Evolutionary conservation across 2,329 filamentous ascomycete genomes (phyloP), one percentile per base, ranked within the genome.

Genomic region (Pseudogymnoascus sp.): DNA sequence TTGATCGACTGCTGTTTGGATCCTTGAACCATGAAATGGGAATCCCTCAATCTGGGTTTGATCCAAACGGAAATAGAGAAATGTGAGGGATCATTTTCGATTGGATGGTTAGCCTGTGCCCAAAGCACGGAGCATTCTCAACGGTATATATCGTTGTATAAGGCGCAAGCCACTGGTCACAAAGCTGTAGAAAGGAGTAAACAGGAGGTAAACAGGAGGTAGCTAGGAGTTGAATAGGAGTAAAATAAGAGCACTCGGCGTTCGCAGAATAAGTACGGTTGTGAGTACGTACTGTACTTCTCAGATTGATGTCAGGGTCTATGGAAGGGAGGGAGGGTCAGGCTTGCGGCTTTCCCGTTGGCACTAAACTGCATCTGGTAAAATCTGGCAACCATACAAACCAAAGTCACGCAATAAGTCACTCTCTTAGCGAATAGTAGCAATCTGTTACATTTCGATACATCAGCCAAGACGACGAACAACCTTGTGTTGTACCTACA

Each of bases 381-480:
- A 18, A 18, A 54, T 32, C 9, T 20, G 28, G 47, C 6, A 54
- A 54, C n/a, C 28, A 8, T 18, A 32, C 47, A 54, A 54, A 32
- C 47, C 12, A n/a, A 54, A 54, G 47, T 54, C 47, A 32, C 43
- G 43, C 43, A 30, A 18, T 32, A 54, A 54, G 43, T 54, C 43
- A 54, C 43, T 32, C n/a, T 54, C 43, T 54, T 54, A 54, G 43
- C 43, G 43, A 54, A 54, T 54, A 6, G 28, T 54, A 54, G 43
- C 43, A 54, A 54, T 54, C 43, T 54, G 47, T 54, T 32, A 54
- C 47, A 54, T 54, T 54, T 54, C 18, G 47, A 32, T 54, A 54
- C 47, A 54, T 54, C 28, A 61, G 60, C 43, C 43, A 57, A 61
- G 43, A 38, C 37, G 5, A 54, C 47, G 28, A 34, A 54, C 47